Conservation (phyloP, 139 green algal genomes). For the Penium margaritaceum region DNA sequence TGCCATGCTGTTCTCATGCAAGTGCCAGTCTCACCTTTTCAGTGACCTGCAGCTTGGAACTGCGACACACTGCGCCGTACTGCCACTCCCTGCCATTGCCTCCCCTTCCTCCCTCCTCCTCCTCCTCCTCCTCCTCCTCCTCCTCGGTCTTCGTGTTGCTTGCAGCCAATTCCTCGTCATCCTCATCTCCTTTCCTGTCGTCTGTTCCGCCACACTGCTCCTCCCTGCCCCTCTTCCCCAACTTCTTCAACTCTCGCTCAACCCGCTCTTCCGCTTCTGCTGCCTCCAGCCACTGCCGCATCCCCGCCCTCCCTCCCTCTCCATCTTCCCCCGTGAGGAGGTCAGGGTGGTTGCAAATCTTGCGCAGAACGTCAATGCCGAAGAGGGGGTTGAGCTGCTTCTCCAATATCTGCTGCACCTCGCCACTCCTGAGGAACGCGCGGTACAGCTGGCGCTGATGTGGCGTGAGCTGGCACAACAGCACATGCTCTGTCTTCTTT, state of each 20-base stretch:
- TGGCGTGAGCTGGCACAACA: slow-evolving; percentile 80
- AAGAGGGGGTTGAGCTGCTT: slow-evolving; percentile 65
- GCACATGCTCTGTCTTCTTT: slow-evolving; percentile 90
- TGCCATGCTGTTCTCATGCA: too few species aligned
- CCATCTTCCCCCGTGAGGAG: slow-evolving; percentile 59
- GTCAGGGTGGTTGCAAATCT: slow-evolving; percentile 98
- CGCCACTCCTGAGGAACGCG: slow-evolving; percentile 36
- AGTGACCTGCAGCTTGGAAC: slow-evolving; percentile 4
- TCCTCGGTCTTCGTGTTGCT: background rate
- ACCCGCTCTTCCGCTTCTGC: slow-evolving; percentile 4
- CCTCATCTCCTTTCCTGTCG: background rate
- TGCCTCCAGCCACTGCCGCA: too few species aligned
- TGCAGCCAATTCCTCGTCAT: background rate
- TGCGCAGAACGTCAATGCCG: slow-evolving; percentile 90
- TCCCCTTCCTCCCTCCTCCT: too few species aligned
- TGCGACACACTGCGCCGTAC: background rate
- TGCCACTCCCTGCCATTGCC: background rate
- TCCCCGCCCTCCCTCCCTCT: background rate
- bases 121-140: too few species aligned
- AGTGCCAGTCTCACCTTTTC: slow-evolving; percentile 4
- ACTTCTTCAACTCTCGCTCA: slow-evolving; percentile 2
- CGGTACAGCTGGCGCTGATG: slow-evolving; percentile 83
- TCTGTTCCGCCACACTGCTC: background rate
- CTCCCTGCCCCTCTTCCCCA: background rate
- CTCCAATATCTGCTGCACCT: slow-evolving; percentile 51